Conservation (phyloP, 192 early-diverging fungal species). For the Radiomyces spectabilis region DNA sequence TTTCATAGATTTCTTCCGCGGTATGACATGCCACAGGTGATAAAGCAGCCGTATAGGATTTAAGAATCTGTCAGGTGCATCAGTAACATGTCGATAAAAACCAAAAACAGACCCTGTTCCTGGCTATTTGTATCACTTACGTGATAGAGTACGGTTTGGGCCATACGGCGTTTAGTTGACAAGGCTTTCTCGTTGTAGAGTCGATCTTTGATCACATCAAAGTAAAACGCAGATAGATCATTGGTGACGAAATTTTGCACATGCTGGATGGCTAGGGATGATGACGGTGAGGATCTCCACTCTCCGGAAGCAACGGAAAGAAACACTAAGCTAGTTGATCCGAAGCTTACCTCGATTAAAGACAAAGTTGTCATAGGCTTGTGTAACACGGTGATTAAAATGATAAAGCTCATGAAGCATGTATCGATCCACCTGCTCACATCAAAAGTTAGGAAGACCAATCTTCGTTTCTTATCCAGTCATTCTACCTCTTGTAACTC, state of each 20-base stretch:
- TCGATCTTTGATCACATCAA: slow-evolving; percentile 75
- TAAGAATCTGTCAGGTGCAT: slow-evolving; percentile 35
- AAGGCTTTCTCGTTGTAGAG: slow-evolving; percentile 50
- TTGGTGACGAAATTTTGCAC: slow-evolving; percentile 62
- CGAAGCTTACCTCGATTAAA: slow-evolving; percentile 48
- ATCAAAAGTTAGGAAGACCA: background rate
- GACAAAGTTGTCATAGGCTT: slow-evolving; percentile 51
- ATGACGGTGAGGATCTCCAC: background rate
- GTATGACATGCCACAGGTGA: slow-evolving; percentile 62
- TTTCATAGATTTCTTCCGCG: slow-evolving; percentile 69
- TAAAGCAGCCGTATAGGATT: slow-evolving; percentile 50
- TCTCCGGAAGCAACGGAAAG: background rate
- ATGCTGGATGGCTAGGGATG: slow-evolving; percentile 44
- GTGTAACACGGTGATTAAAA: slow-evolving; percentile 44
- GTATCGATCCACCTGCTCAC: slow-evolving; percentile 39
- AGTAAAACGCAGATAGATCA: slow-evolving; percentile 67
- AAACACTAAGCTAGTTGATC: background rate
- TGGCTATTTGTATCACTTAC: slow-evolving; percentile 16
- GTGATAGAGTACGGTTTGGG: slow-evolving; percentile 58
- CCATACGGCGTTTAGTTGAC: slow-evolving; percentile 42
- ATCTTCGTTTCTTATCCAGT: background rate
- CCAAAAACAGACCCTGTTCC: background rate
- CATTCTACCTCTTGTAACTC: slow-evolving; percentile 33
- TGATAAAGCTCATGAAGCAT: slow-evolving; percentile 62
- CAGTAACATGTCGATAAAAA: background rate